Evolutionary conservation across 1,284 basidiomycete species (phyloP).

Genomic region (Malassezia globosa): DNA sequence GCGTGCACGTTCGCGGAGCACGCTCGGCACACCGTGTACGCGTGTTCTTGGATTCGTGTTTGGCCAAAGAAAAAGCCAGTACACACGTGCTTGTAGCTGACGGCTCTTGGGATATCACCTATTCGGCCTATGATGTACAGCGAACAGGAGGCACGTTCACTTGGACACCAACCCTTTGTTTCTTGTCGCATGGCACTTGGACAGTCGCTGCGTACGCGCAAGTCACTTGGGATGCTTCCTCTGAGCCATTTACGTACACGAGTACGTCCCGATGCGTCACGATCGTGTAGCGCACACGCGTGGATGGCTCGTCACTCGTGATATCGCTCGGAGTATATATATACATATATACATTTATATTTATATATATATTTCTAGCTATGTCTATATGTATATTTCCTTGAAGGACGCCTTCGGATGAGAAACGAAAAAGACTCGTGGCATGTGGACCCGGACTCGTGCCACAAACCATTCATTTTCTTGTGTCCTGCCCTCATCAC

Average conservation of each 20-base stretch:
- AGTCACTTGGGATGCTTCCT: not conserved
- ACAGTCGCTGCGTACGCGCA: not conserved
- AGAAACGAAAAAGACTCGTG: too few species aligned
- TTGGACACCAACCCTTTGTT: constrained; percentile 14
- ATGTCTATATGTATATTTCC: too few species aligned
- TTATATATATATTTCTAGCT: too few species aligned
- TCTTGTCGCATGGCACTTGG: constrained; percentile 16
- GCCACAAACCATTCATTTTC: too few species aligned
- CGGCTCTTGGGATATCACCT: constrained; percentile 14
- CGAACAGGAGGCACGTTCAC: too few species aligned
- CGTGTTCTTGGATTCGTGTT: not conserved
- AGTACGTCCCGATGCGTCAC: too few species aligned
- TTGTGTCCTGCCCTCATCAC: not conserved
- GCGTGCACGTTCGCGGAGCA: not conserved
- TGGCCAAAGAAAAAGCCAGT: not conserved
- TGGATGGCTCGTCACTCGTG: not conserved
- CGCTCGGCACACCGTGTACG: not conserved
- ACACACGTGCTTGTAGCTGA: constrained; percentile 17
- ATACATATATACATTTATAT: too few species aligned
- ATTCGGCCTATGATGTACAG: not conserved
- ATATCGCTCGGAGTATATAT: too few species aligned
- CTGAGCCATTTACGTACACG: not conserved
- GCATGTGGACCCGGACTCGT: too few species aligned
- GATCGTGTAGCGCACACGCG: too few species aligned
- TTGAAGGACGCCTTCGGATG: too few species aligned